Percentiles rank a stretch among this genome's conserved stretches.
Evolutionary conservation across 2,329 filamentous ascomycete species (phyloP).

Genomic region (Calonectria crousiana): DNA sequence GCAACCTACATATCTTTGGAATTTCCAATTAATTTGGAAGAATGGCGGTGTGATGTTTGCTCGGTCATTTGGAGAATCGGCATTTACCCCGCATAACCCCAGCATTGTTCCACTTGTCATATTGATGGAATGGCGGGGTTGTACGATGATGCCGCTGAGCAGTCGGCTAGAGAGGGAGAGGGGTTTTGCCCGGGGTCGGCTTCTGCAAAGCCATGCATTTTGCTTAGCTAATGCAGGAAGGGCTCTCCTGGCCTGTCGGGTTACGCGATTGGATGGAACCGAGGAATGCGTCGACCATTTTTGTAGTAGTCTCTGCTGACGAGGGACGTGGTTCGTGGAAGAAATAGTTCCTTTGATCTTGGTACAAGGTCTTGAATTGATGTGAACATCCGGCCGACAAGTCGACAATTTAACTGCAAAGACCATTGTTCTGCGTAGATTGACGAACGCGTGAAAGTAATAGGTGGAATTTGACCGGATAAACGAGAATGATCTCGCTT

Average conservation of each 20-base stretch:
- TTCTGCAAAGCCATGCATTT: background rate
- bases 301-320: background rate
- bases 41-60: background rate
- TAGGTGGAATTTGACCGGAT: conserved; percentile 6
- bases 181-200: background rate
- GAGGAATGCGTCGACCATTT: background rate
- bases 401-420: background rate
- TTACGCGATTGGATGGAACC: background rate
- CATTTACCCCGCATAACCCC: background rate
- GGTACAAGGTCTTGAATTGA: background rate
- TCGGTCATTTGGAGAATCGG: background rate
- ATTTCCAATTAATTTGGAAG: background rate
- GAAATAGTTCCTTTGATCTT: background rate
- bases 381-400: background rate
- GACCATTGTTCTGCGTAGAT: background rate
- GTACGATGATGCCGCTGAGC: background rate
- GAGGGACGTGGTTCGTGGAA: background rate
- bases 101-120: background rate
- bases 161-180: background rate
- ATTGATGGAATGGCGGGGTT: background rate
- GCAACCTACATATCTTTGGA: background rate
- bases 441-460: background rate
- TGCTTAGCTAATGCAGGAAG: background rate
- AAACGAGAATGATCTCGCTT: background rate
- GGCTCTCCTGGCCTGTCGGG: background rate